Percentiles rank a stretch among this genome's conserved stretches.
Conservation (phyloP, 148 eudicot species). For the Amaranthus hypochondriacus region DNA sequence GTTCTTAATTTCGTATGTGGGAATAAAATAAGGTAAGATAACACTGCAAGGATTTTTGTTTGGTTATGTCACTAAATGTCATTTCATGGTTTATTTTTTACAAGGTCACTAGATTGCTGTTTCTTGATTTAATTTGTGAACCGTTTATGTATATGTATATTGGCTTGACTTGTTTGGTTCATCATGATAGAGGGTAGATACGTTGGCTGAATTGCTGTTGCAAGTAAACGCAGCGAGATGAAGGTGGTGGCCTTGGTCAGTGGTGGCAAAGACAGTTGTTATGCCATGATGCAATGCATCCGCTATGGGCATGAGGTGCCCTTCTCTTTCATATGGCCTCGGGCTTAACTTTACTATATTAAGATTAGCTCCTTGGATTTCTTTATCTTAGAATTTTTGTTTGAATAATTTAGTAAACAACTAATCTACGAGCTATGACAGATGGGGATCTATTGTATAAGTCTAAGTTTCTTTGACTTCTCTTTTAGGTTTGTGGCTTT, state of each 20-base stretch:
- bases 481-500: slow-evolving; percentile 78
- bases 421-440: background rate
- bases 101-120: background rate
- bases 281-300: slow-evolving; percentile 95
- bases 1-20: too few relatives aligned
- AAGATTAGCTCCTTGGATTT: background rate
- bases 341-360: background rate
- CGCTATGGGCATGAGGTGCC: slow-evolving; percentile 84
- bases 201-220: background rate
- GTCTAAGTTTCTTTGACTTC: background rate
- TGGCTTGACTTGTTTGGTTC: background rate
- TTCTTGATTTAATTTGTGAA: background rate
- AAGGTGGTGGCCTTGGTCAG: slow-evolving; percentile 94
- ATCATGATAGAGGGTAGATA: background rate
- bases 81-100: background rate
- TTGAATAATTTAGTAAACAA: too few relatives aligned
- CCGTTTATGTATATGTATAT: background rate
- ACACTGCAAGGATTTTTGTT: background rate
- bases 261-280: slow-evolving; percentile 97
- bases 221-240: slow-evolving; percentile 37
- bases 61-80: background rate
- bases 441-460: background rate
- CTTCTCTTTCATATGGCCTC: background rate
- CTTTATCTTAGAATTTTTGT: background rate
- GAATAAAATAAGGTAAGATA: too few relatives aligned